Percentiles rank a stretch among this genome's conserved stretches.
Conservation (phyloP, 1,139 yeast genomes). For the Arxiozyma bovina region DNA sequence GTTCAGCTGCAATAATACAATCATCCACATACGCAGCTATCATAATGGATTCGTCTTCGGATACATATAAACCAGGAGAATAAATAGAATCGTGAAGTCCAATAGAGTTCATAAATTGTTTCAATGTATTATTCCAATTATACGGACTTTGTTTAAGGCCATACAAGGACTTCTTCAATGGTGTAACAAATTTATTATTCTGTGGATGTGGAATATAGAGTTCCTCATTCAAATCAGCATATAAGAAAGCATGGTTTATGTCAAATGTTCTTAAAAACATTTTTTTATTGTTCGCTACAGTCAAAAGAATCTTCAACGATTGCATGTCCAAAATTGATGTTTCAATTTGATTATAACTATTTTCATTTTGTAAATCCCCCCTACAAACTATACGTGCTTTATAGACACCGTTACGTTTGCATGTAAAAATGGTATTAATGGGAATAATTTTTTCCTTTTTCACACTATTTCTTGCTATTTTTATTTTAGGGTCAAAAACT, state of each 20-base stretch:
- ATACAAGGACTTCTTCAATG: conserved; percentile 5
- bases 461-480: not conserved
- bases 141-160: conserved; percentile 6
- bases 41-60: not conserved
- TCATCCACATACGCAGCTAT: conserved; percentile 6
- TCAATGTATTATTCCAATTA: conserved; percentile 5
- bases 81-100: conserved; percentile 1
- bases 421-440: not conserved
- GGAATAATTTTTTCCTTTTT: not conserved
- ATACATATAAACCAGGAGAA: conserved; percentile 4
- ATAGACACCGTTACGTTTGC: not conserved
- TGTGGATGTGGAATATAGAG: conserved; percentile 4
- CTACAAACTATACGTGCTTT: not conserved
- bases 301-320: conserved; percentile 5
- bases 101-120: conserved; percentile 2
- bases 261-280: conserved; percentile 3
- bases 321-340: conserved; percentile 1
- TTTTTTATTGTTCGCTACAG: conserved; percentile 5
- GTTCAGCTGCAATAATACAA: conserved; percentile 4
- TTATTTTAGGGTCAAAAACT: conserved; percentile 1
- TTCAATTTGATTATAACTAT: not conserved
- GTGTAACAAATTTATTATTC: not conserved
- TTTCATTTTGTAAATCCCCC: not conserved
- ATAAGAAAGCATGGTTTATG: conserved; percentile 6
- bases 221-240: conserved; percentile 5